A percentile compares a stretch with the other conserved stretches of the same genome.
These are phyloP conservation scores for Dactylorhiza incarnata DNA, from an alignment of 106 monocot genomes.

Conservation along the genomic window DNA sequence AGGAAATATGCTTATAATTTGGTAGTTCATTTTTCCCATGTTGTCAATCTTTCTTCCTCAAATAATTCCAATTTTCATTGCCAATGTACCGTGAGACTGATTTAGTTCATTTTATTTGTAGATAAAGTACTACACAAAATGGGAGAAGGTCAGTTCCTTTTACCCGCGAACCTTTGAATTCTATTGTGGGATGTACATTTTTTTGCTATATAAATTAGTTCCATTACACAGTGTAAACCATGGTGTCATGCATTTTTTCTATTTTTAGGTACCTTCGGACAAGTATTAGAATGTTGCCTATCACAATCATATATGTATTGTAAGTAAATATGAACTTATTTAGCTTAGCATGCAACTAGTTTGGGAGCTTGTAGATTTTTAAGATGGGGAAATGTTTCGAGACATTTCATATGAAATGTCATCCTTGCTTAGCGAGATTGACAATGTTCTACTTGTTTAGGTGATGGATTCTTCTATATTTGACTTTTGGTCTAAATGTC, in stretches of 20 bases:
- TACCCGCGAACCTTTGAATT: background rate
- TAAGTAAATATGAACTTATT: too few species aligned
- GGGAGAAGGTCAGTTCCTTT: slow-evolving; percentile 81
- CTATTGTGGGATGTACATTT: background rate
- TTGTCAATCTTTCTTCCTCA: background rate
- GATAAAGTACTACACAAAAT: slow-evolving; percentile 94
- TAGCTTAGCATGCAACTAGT: too few species aligned
- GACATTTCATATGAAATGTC: background rate
- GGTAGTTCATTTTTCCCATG: too few species aligned
- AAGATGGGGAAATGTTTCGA: background rate
- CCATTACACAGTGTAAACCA: too few species aligned
- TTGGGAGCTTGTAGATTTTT: too few species aligned
- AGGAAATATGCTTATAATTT: too few species aligned
- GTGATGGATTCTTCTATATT: slow-evolving; percentile 67
- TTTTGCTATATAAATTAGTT: too few species aligned
- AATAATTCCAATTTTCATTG: background rate
- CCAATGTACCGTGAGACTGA: slow-evolving; percentile 9
- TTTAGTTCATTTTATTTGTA: slow-evolving; percentile 23
- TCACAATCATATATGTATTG: too few species aligned
- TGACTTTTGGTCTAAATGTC: slow-evolving; percentile 91
- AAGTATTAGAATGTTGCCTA: too few species aligned
- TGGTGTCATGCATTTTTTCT: too few species aligned
- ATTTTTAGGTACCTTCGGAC: too few species aligned
- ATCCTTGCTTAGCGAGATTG: background rate
- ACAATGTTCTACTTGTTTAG: slow-evolving; percentile 19